These are phyloP conservation scores for Pisolithus thermaeus DNA, from an alignment of 1,284 basidiomycete genomes.

Conservation along the genomic window DNA sequence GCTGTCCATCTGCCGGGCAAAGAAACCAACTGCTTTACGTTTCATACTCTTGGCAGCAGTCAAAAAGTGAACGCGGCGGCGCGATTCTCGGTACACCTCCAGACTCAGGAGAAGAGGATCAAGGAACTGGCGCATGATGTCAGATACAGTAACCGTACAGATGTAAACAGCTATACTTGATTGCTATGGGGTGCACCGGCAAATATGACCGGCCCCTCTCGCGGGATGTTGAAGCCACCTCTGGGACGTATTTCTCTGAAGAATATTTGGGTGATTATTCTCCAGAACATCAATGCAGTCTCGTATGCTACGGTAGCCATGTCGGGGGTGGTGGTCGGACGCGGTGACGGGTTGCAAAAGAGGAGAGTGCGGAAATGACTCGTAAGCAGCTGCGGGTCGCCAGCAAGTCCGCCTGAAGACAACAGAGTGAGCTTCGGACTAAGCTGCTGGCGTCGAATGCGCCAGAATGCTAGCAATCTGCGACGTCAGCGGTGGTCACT, in stretches of 20 bases:
- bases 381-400: background rate
- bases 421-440: too few relatives aligned
- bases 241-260: slow-evolving; percentile 95
- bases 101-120: slow-evolving; percentile 88
- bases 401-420: background rate
- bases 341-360: background rate
- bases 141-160: slow-evolving; percentile 3
- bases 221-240: slow-evolving; percentile 93
- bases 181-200: slow-evolving; percentile 97
- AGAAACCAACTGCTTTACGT: slow-evolving; percentile 76
- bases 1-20: slow-evolving; percentile 82
- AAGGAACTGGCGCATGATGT: slow-evolving; percentile 64
- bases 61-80: slow-evolving; percentile 82
- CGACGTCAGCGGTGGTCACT: too few relatives aligned
- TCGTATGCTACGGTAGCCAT: slow-evolving; percentile 46
- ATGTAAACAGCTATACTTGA: slow-evolving; percentile 50
- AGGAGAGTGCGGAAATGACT: background rate
- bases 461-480: too few relatives aligned
- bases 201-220: slow-evolving; percentile 91
- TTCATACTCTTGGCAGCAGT: slow-evolving; percentile 93
- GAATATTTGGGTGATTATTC: slow-evolving; percentile 89
- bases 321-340: background rate
- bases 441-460: background rate
- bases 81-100: slow-evolving; percentile 84
- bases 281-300: slow-evolving; percentile 70